Conservation (phyloP, 2,329 filamentous ascomycete species). For the Alternaria ventricosa region DNA sequence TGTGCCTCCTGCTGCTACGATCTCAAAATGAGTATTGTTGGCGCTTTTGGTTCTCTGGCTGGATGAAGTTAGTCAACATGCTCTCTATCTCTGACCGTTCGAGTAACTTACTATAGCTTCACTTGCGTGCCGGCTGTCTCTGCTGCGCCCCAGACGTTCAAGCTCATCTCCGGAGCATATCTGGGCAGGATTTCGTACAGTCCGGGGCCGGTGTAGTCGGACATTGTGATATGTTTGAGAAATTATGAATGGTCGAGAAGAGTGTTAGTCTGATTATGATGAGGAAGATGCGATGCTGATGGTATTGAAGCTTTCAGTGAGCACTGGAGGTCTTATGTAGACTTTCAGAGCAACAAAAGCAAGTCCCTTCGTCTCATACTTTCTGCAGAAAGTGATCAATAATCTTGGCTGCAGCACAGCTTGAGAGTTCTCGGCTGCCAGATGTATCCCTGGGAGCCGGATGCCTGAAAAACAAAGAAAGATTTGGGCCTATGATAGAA, state of each 20-base stretch:
- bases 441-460: neutral
- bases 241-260: neutral
- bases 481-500: neutral
- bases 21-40: neutral
- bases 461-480: neutral
- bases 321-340: neutral
- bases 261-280: too few species aligned
- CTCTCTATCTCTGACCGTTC: neutral
- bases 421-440: neutral
- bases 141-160: neutral
- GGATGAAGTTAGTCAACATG: neutral
- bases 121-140: neutral
- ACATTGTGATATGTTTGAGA: neutral
- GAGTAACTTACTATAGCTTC: neutral
- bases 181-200: neutral
- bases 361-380: neutral
- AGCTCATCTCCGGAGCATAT: neutral
- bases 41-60: neutral
- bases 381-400: neutral
- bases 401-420: neutral
- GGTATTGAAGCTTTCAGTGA: too few species aligned
- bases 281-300: neutral
- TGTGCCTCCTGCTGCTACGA: neutral
- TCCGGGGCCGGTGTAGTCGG: slow-evolving; percentile 5
- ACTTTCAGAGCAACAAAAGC: neutral